Percentiles rank a stretch among this genome's conserved stretches.
Evolutionary conservation across 805 yeast species (phyloP).

Genomic region (Ogataea chonburiensis): DNA sequence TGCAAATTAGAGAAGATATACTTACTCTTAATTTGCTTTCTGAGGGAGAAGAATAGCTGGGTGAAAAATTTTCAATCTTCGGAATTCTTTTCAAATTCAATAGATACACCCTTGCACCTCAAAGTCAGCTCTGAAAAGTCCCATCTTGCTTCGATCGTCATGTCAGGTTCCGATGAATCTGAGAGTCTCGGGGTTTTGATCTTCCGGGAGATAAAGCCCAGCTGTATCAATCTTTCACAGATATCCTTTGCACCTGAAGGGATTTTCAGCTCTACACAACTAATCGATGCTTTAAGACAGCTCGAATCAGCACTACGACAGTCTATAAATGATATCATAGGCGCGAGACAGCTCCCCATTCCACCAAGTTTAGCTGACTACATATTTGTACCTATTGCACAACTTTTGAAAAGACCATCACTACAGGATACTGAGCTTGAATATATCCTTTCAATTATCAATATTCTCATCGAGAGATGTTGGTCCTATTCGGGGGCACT

Average conservation of each 20-base stretch:
- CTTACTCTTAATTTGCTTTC: conserved; percentile 10
- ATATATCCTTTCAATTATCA: conserved; percentile 43
- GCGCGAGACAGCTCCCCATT: conserved; percentile 14
- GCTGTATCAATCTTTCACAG: conserved; percentile 45
- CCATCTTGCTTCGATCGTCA: no score
- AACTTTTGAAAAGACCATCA: conserved; percentile 46
- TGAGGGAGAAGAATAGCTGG: conserved; percentile 1
- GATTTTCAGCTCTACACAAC: conserved; percentile 30
- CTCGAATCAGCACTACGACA: conserved; percentile 30
- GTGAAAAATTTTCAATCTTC: conserved; percentile 7
- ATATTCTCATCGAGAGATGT: conserved; percentile 42
- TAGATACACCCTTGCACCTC: background rate
- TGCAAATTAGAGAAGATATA: conserved; percentile 7
- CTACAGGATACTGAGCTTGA: conserved; percentile 48
- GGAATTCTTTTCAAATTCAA: no score
- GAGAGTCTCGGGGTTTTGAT: conserved; percentile 15
- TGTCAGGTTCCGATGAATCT: conserved; percentile 2
- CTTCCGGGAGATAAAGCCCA: conserved; percentile 35
- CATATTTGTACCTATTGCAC: conserved; percentile 58
- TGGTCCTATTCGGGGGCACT: conserved; percentile 45
- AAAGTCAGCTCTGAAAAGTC: no score
- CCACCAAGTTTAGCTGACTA: conserved; percentile 54
- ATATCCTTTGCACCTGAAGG: conserved; percentile 41
- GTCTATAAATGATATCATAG: conserved; percentile 6
- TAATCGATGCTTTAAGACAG: conserved; percentile 35